These are phyloP conservation scores for Dendrobium nobile DNA, from an alignment of 106 monocot species.

Conservation along the genomic window DNA sequence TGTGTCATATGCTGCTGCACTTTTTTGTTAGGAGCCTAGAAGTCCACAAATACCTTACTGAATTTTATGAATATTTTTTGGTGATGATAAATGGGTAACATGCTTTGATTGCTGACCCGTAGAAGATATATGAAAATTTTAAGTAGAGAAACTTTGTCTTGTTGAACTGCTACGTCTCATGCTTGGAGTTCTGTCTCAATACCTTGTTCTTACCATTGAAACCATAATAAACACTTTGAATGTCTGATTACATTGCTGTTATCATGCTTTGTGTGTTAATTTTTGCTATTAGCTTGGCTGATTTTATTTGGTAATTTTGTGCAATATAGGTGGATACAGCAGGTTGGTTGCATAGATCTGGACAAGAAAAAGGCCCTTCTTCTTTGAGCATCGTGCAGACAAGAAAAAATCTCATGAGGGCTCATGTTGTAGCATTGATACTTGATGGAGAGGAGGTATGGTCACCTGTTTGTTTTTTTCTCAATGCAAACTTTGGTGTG, in stretches of 20 bases:
- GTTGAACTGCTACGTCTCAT: background rate
- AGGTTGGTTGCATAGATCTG: slow-evolving; percentile 97
- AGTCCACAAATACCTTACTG: background rate
- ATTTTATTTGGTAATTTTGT: background rate
- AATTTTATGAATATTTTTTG: background rate
- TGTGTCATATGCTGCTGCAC: background rate
- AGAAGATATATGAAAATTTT: background rate
- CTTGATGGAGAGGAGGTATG: slow-evolving; percentile 95
- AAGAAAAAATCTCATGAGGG: slow-evolving; percentile 95
- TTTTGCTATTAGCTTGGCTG: background rate
- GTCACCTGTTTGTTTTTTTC: background rate
- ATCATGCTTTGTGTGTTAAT: background rate
- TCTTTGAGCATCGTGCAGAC: slow-evolving; percentile 93
- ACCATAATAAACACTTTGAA: background rate
- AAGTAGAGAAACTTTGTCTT: background rate
- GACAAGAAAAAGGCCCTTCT: slow-evolving; percentile 81
- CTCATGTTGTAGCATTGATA: slow-evolving; percentile 89
- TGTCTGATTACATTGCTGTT: background rate
- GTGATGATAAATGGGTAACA: background rate
- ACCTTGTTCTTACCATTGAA: background rate
- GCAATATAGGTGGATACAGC: slow-evolving; percentile 89
- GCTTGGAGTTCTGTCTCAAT: background rate
- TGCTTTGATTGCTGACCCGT: background rate
- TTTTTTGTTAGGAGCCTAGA: background rate
- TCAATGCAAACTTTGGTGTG: background rate